Percentiles rank a stretch among this genome's conserved stretches.
These are phyloP conservation scores for Colletotrichum sp. DNA, from an alignment of 2,329 filamentous ascomycete species.

Conservation along the genomic window DNA sequence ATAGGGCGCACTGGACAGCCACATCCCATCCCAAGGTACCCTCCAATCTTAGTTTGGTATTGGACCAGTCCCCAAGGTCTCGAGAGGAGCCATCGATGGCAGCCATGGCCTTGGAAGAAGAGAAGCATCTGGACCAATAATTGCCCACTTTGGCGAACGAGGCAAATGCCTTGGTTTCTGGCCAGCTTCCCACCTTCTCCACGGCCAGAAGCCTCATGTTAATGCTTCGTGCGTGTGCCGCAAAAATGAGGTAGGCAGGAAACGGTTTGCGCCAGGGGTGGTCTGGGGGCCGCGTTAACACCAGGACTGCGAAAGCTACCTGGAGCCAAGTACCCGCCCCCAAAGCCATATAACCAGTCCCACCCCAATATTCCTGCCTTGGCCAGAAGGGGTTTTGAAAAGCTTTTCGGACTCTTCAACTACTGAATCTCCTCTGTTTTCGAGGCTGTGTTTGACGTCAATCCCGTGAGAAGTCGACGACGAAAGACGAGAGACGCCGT, in stretches of 20 bases:
- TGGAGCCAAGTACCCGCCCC: background rate
- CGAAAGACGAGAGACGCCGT: background rate
- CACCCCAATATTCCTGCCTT: background rate
- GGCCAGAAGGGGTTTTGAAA: background rate
- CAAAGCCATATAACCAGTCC: slow-evolving; percentile 13
- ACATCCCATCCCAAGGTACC: background rate
- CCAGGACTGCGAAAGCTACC: background rate
- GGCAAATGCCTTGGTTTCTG: slow-evolving; percentile 8
- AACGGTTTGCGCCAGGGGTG: background rate
- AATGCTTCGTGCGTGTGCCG: background rate
- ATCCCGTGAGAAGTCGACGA: background rate
- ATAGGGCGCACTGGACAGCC: slow-evolving; percentile 10
- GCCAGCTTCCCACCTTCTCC: slow-evolving; percentile 1
- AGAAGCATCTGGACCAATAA: slow-evolving; percentile 14
- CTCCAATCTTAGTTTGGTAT: background rate
- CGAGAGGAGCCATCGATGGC: background rate
- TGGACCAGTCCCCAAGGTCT: background rate
- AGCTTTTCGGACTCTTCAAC: slow-evolving; percentile 2
- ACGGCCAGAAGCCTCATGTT: background rate
- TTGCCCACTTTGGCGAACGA: slow-evolving; percentile 4
- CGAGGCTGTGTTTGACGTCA: background rate
- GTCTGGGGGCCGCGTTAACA: background rate
- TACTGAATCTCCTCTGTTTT: background rate
- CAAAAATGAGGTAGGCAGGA: background rate
- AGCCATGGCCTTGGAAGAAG: background rate